Conservation (phyloP, 495 filamentous ascomycete genomes). For the Cercophora sp. region DNA sequence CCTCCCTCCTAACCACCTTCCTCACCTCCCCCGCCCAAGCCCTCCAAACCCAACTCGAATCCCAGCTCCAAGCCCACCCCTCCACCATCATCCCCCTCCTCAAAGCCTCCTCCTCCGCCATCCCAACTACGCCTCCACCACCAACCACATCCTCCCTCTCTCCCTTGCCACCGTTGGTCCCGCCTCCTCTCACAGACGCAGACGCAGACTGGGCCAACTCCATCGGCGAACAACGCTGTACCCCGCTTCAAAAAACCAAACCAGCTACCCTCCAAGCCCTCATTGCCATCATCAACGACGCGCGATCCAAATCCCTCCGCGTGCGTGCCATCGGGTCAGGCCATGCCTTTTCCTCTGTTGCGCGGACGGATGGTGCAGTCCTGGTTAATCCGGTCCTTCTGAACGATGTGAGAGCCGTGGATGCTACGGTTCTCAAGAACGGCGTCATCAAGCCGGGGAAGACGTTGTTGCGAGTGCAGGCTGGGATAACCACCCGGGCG, state of each 20-base stretch:
- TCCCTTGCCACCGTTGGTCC: too few species aligned
- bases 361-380: slow-evolving; percentile 3
- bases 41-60: too few species aligned
- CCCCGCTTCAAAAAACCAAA: background rate
- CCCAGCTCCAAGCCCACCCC: too few species aligned
- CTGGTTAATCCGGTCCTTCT: slow-evolving; percentile 3
- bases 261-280: slow-evolving; percentile 2
- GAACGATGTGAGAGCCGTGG: background rate
- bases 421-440: background rate
- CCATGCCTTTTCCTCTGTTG: slow-evolving; percentile 16
- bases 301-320: background rate
- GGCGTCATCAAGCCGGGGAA: too few species aligned
- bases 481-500: slow-evolving; percentile 8
- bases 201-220: slow-evolving; percentile 15
- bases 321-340: slow-evolving; percentile 16
- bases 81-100: too few species aligned
- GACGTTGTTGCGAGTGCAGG: slow-evolving; percentile 7
- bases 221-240: slow-evolving; percentile 10
- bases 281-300: slow-evolving; percentile 8
- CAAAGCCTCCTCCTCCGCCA: too few species aligned
- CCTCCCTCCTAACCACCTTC: too few species aligned
- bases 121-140: too few species aligned
- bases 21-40: too few species aligned
- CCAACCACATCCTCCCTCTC: too few species aligned
- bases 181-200: too few species aligned